Evolutionary conservation across 495 filamentous ascomycete genomes (phyloP), one percentile per base, ranked within the genome.

Genomic region (Hypoxylon lenormandii): DNA sequence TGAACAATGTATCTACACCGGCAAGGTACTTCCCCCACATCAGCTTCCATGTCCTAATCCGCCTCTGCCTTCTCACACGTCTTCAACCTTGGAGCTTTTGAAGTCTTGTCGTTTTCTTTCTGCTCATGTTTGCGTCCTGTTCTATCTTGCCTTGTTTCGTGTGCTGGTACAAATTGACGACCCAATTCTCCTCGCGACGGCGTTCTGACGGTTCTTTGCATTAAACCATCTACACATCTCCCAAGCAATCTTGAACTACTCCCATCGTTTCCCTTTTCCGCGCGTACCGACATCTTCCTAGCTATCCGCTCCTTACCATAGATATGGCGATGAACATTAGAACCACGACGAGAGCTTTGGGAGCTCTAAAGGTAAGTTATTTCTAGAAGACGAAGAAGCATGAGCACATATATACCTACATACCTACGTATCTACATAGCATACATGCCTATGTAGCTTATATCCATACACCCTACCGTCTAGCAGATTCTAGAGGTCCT

Each of bases 311-410:
- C 66, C 52, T 61, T 49, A 28, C 47, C 16, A 5, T 42, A 1
- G 75, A 69, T 42, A 86, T 87, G 85, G 81, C 84, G 2, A 77
- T 86, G 68, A 84, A 79, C 55, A 67, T 82, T 5, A 78, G 84
- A 70, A 71, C 81, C 33, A 80, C 83, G 19, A 76, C 81, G 28
- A 78, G 78, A 72, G 83, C 81, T 40, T 60, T 77, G 11, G 59
- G 67, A n/a, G 82, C 81, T 63, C 70, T 87, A 19, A 83, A 81
- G 77, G 87, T 88, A 78, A 73, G 84, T 77, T 7, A 22, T 15
- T 46, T 37, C 12, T 33, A 5, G 1, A 10, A 12, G n/a, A 26
- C 3, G 1, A 10, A 12, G n/a, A 26, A 26, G 5, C n/a, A 54
- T 3, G 22, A n/a, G 13, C 30, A 33, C 6, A 33, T 33, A 33